Percentiles rank a stretch among this genome's conserved stretches.
These are phyloP conservation scores for Immersiporthe knoxdaviesiana DNA, from an alignment of 2,329 filamentous ascomycete genomes.

Conservation along the genomic window DNA sequence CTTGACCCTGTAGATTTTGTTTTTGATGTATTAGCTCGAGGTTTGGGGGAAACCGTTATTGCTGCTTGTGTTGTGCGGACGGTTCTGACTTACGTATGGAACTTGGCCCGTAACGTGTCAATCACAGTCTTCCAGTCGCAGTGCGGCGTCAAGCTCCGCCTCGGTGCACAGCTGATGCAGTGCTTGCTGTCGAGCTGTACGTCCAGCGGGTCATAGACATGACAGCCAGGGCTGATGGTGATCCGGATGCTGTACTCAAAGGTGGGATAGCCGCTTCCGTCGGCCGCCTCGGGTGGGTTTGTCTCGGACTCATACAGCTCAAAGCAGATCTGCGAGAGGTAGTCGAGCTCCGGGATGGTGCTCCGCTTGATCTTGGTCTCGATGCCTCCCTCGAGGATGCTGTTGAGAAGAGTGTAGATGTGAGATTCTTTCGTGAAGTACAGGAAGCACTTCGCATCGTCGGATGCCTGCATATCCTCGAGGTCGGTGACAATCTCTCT, in stretches of 20 bases:
- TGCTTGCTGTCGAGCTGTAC: constrained; percentile 96
- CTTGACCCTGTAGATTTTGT: constrained; percentile 60
- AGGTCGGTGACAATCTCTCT: constrained; percentile 97
- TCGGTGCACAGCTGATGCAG: constrained; percentile 91
- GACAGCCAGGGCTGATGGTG: constrained; percentile 91
- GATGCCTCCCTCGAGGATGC: constrained; percentile 94
- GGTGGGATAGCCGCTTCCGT: constrained; percentile 64
- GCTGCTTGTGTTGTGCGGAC: neutral
- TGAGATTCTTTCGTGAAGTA: constrained; percentile 99
- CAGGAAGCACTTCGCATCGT: constrained; percentile 93
- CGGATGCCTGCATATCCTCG: constrained; percentile 94
- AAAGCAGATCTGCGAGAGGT: constrained; percentile 96
- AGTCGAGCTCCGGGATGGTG: constrained; percentile 95
- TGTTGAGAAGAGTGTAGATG: constrained; percentile 97
- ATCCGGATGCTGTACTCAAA: constrained; percentile 97
- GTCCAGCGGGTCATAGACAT: constrained; percentile 94
- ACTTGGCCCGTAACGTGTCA: constrained; percentile 90
- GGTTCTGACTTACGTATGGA: constrained; percentile 77
- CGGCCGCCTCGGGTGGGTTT: constrained; percentile 49
- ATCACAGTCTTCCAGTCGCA: constrained; percentile 97
- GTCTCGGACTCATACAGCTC: constrained; percentile 96
- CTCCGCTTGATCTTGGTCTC: constrained; percentile 96
- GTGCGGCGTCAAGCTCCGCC: constrained; percentile 86
- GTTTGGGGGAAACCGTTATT: neutral
- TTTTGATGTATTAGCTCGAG: neutral